Evolutionary conservation across 2,329 filamentous ascomycete genomes (phyloP).

Genomic region (Rhynchosporium graminicola): DNA sequence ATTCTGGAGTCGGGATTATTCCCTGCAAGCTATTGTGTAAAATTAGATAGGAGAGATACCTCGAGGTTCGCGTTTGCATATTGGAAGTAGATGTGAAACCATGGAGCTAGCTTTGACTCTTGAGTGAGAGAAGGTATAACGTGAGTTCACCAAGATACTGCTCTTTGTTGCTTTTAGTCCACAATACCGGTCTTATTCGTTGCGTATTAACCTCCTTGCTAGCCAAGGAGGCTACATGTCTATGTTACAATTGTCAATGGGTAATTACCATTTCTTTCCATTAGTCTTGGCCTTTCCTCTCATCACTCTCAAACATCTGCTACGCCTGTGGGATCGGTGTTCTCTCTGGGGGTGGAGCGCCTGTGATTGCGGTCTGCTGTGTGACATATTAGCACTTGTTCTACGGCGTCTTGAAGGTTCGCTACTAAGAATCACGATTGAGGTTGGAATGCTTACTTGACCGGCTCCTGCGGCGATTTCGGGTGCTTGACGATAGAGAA

Average conservation of each 20-base stretch:
- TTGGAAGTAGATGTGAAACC: neutral
- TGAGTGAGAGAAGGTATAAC: neutral
- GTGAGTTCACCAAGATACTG: neutral
- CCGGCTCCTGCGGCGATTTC: conserved; percentile 48
- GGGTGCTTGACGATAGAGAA: conserved; percentile 82
- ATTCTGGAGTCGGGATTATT: conserved; percentile 21
- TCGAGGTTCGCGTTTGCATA: conserved; percentile 5
- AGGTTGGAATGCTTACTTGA: conserved; percentile 11
- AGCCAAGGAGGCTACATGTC: conserved; percentile 20
- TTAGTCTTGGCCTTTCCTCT: conserved; percentile 19
- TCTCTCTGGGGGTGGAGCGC: conserved; percentile 39
- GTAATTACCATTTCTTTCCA: conserved; percentile 21
- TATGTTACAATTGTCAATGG: conserved; percentile 31
- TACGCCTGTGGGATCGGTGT: conserved; percentile 29
- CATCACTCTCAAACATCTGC: neutral
- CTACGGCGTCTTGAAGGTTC: too few relatives aligned
- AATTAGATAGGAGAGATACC: conserved; percentile 19
- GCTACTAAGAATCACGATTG: too few relatives aligned
- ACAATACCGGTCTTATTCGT: conserved; percentile 14
- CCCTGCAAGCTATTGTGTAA: conserved; percentile 15
- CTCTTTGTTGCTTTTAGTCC: neutral
- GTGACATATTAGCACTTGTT: too few relatives aligned
- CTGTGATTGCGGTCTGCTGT: conserved; percentile 40
- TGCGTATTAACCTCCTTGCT: conserved; percentile 1
- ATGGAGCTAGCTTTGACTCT: neutral